These are phyloP conservation scores for Meyerozyma carpophila DNA, from an alignment of 1,139 yeast species.

Conservation along the genomic window DNA sequence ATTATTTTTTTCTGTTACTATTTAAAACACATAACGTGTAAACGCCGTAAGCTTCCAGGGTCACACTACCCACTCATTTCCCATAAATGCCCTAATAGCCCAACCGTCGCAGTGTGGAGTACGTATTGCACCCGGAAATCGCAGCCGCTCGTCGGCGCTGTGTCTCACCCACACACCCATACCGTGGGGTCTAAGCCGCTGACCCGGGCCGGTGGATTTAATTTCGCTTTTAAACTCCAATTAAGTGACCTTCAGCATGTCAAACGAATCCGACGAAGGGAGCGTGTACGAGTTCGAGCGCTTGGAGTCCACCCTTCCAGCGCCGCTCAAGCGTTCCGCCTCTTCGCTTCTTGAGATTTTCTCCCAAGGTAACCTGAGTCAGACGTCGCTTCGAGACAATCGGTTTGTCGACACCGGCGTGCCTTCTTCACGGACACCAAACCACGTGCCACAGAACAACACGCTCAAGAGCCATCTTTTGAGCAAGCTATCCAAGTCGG, in stretches of 20 bases:
- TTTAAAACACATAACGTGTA: too few species aligned
- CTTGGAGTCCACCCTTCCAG: slow-evolving; percentile 43
- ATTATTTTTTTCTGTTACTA: too few species aligned
- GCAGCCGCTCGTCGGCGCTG: too few species aligned
- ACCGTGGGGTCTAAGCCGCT: not conserved
- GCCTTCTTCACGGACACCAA: slow-evolving; percentile 20
- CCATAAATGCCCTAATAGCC: too few species aligned
- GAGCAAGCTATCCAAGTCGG: slow-evolving; percentile 26
- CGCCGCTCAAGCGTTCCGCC: slow-evolving; percentile 35
- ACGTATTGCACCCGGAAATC: too few species aligned
- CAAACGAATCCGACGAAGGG: slow-evolving; percentile 20
- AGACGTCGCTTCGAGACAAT: slow-evolving; percentile 6
- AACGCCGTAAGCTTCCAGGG: too few species aligned
- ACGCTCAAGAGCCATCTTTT: slow-evolving; percentile 18
- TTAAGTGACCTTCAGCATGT: not conserved
- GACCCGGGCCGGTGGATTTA: not conserved
- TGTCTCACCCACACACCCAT: not conserved
- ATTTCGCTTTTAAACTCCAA: too few species aligned
- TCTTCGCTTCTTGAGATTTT: slow-evolving; percentile 35
- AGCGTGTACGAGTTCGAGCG: slow-evolving; percentile 35
- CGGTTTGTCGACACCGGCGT: slow-evolving; percentile 6
- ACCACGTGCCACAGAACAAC: slow-evolving; percentile 6
- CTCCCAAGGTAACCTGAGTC: slow-evolving; percentile 1
- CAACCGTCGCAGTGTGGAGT: too few species aligned
- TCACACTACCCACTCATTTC: too few species aligned